phyloP scores from a whole-genome alignment of 192 early-diverging fungal species.

The Entomortierella parvispora region DNA sequence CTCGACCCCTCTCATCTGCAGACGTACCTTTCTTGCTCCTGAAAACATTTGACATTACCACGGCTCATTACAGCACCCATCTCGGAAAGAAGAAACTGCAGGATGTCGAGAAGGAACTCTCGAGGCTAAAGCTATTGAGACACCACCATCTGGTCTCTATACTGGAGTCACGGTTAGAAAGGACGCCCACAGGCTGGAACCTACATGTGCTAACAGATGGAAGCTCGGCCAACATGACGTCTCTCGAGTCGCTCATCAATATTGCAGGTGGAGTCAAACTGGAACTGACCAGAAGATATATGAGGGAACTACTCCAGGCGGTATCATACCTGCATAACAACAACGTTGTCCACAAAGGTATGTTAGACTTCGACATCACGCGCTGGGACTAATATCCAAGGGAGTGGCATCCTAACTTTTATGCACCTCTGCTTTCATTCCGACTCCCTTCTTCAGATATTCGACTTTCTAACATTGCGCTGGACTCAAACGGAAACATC shows the following conservation, averaged over 20 bases:
- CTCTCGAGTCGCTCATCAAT: conserved; percentile 70
- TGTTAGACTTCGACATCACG: too few relatives aligned
- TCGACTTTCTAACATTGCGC: conserved; percentile 54
- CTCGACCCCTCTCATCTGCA: conserved; percentile 33
- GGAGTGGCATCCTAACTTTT: too few relatives aligned
- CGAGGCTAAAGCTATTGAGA: conserved; percentile 64
- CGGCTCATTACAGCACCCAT: conserved; percentile 58
- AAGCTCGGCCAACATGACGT: conserved; percentile 55
- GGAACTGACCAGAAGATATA: conserved; percentile 66
- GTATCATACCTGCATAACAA: conserved; percentile 72
- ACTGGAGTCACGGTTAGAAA: conserved; percentile 66
- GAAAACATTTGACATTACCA: conserved; percentile 56
- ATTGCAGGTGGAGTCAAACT: conserved; percentile 70
- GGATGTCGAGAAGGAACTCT: conserved; percentile 68
- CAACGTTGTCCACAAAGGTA: conserved; percentile 73
- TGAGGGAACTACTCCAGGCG: conserved; percentile 72
- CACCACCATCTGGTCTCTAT: conserved; percentile 69
- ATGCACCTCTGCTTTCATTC: too few relatives aligned
- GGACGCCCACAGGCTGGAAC: conserved; percentile 47
- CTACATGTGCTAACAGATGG: conserved; percentile 65
- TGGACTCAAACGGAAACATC: conserved; percentile 57
- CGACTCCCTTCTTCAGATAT: conserved; percentile 57
- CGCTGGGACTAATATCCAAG: background rate
- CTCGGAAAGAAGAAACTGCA: conserved; percentile 66
- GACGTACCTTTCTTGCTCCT: conserved; percentile 47